Base-by-base conservation (phyloP, 805 yeast species). In the Saturnispora ahearnii region DNA sequence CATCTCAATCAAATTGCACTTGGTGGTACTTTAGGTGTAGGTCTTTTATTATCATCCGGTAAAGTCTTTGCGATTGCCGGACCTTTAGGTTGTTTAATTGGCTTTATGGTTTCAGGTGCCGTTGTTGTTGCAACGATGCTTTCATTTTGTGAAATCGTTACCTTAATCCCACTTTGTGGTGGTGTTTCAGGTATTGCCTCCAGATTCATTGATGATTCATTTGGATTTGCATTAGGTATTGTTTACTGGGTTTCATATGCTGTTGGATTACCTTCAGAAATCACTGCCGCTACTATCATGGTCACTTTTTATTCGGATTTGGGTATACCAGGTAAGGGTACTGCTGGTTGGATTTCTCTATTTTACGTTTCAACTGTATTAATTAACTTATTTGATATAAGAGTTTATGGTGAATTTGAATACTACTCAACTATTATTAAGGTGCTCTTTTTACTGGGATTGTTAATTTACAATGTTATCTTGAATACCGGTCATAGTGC, bases 1-100 rank as follows among this genome's bases (percentile, higher is more conserved):
- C 91, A 85, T 62, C 65, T 85, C 18, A 89, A 84, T 59, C 82
- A 84, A 81, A 81, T 85, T 44, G 85, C 90, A 0, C 69, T 86
- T 30, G 88, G 89, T 3, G 91, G 89, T 2, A 83, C 90, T 0
- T 63, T 85, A 5, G 93, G 93, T 1, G 91, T 85, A 13, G 93
- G 95, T 0, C 64, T 85, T 18, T 73, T 82, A 50, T 66, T 85
- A 24, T 78, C 82, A 41, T 77, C 84, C 6, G 90, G 93, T 3
- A 82, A 84, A 58, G 85, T 88, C 0, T 73, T 85, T 47, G 72
- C 81, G 18, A 79, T 81, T 15, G 84, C 86, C 2, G 95, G 95
- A 2, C 91, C 91, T 0, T 67, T 85, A 47, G 95, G 95, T 0
- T 78, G 87, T 8, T 64, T 85, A 5, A 56, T 85, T 12, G 90